These are phyloP conservation scores for Plectranthus barbatus DNA, from an alignment of 257 asterid genomes.

Conservation along the genomic window DNA sequence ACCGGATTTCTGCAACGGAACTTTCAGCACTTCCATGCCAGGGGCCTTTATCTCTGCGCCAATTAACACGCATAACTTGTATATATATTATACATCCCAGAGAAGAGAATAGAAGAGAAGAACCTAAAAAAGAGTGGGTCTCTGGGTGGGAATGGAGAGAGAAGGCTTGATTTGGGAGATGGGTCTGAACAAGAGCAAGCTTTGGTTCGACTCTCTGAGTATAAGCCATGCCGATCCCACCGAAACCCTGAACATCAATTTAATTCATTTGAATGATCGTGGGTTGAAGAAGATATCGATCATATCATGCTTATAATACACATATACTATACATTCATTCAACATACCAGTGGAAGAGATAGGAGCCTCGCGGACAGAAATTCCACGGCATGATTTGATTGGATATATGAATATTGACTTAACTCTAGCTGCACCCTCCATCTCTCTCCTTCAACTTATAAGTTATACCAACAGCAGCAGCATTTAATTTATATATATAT, in stretches of 20 bases:
- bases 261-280: no score
- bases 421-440: conserved; percentile 29
- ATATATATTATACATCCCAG: no score
- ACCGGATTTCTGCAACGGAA: conserved; percentile 32
- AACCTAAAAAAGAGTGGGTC: conserved; percentile 52
- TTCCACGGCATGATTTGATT: conserved; percentile 82
- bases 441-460: background rate
- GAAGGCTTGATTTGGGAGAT: conserved; percentile 57
- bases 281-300: no score
- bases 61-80: no score
- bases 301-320: no score
- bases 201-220: conserved; percentile 78
- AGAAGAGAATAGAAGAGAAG: no score
- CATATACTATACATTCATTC: no score
- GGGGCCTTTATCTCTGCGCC: conserved; percentile 51
- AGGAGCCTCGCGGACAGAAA: conserved; percentile 61
- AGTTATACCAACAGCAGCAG: no score
- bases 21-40: conserved; percentile 50
- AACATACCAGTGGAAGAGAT: conserved; percentile 45
- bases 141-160: conserved; percentile 47
- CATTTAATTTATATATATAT: no score
- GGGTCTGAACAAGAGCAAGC: conserved; percentile 64
- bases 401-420: conserved; percentile 68
- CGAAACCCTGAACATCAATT: conserved; percentile 42
- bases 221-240: conserved; percentile 78